These are phyloP conservation scores for Carex sylvatica DNA, from an alignment of 202 grass and related monocot genomes.

Conservation along the genomic window DNA sequence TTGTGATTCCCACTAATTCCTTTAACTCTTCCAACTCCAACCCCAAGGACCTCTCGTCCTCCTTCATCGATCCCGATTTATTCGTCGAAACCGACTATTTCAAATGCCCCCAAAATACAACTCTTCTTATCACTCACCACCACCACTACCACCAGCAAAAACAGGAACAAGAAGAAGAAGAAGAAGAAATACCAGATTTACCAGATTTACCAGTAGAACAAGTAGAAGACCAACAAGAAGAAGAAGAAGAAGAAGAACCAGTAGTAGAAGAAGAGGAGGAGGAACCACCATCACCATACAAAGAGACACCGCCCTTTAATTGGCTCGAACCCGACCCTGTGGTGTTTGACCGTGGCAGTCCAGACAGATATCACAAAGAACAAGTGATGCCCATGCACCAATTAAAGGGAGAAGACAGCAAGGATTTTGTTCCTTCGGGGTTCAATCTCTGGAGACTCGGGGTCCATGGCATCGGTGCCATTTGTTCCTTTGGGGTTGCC, in stretches of 20 bases:
- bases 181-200: background rate
- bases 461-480: conserved; percentile 12
- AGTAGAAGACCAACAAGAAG: background rate
- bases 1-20: conserved; percentile 3
- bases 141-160: background rate
- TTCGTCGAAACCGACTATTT: conserved; percentile 27
- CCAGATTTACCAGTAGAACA: background rate
- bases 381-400: background rate
- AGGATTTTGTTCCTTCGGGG: background rate
- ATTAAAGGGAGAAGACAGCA: background rate
- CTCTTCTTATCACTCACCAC: no score
- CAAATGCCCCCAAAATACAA: conserved; percentile 7
- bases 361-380: background rate
- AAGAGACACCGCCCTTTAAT: background rate
- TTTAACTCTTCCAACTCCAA: background rate
- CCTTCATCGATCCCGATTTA: conserved; percentile 6
- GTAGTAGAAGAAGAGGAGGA: background rate
- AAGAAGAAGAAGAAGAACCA: background rate
- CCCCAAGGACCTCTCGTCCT: background rate
- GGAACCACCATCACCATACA: background rate
- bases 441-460: conserved; percentile 14
- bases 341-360: background rate
- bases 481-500: conserved; percentile 18
- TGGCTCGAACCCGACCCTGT: conserved; percentile 23
- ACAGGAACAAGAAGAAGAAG: background rate